Evolutionary conservation across 1,139 yeast species (phyloP).

Genomic region (Pichia sp.): DNA sequence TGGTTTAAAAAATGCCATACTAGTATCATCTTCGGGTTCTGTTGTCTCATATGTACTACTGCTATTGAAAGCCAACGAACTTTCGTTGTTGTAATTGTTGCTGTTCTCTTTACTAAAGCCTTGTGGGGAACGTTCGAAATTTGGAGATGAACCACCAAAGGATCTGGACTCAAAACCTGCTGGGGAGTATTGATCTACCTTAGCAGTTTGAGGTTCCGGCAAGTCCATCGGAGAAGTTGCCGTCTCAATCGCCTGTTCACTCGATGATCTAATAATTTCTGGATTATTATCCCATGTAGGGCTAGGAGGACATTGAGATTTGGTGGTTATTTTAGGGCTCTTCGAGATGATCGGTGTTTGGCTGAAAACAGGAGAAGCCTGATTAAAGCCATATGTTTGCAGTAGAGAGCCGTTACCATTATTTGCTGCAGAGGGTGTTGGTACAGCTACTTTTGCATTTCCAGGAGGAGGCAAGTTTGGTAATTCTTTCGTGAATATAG

Average conservation of each 20-base stretch:
- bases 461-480: conserved; percentile 17
- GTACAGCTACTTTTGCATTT: background rate
- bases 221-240: conserved; percentile 10
- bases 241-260: conserved; percentile 15
- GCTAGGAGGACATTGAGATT: conserved; percentile 6
- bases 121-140: background rate
- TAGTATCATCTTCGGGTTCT: background rate
- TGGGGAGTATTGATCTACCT: conserved; percentile 12
- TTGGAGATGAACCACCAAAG: background rate
- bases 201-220: conserved; percentile 16
- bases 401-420: conserved; percentile 16
- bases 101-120: background rate
- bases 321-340: conserved; percentile 17
- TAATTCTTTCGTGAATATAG: conserved; percentile 5
- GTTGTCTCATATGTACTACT: conserved; percentile 7
- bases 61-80: conserved; percentile 4
- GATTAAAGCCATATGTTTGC: conserved; percentile 26
- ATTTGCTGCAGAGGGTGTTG: background rate
- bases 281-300: conserved; percentile 5
- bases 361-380: conserved; percentile 15
- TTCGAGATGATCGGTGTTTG: conserved; percentile 17
- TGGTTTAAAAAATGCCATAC: conserved; percentile 10
- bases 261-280: conserved; percentile 9
- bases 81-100: background rate
- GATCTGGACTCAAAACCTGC: background rate